Base-by-base conservation (phyloP, 352 stramenopile species). In the Sclerospora graminicola region DNA sequence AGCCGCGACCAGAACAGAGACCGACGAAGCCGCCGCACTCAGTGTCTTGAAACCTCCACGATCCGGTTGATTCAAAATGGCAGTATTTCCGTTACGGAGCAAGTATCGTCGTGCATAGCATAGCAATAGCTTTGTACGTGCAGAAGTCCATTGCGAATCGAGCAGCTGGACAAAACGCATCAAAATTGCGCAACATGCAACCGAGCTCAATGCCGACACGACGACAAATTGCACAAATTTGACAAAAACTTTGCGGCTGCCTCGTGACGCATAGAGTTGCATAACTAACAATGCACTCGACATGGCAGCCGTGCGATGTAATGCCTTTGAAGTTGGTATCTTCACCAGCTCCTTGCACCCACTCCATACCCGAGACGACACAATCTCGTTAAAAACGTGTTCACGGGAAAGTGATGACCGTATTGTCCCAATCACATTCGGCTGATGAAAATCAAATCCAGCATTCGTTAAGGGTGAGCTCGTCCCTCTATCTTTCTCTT, bases 241-340 rank as follows among this genome's bases (percentile, higher is more conserved):
- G 5, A 83, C 27, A 30, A 89, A 72, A 37, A 73, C 63, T 21
- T 54, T 73, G 6, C 79, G 73, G 42, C 76, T 87, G 16, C 60
- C 44, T 29, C 60, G 68, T 18, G 76, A 91, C 29, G 69, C 59
- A 50, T 86, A 87, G 15, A 90, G 36, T 65, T 89, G 79, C 14
- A 88, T 63, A 10, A 80, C 71, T 26, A 90, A 58, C 18, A 90
- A 47, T 10, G 66, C 78, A 26, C 68, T 84, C 4, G 79, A 90
- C 35, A 82, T 63, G 0, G 73, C 71, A 10, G 75, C 77, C 2
- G 79, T 84, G 21, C 73, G 75, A 26, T 88, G 72, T 14, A 90
- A 58, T 30, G 59, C 66, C 49, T 51, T 62, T 1, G 76, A 51
- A 33, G 69, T 79, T 30, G 79, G 79, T 18, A 76, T 51, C 35